Percentiles rank a stretch among this genome's conserved stretches.
These are phyloP conservation scores for Prosopis cineraria DNA, from an alignment of 306 rosid species.

Conservation along the genomic window DNA sequence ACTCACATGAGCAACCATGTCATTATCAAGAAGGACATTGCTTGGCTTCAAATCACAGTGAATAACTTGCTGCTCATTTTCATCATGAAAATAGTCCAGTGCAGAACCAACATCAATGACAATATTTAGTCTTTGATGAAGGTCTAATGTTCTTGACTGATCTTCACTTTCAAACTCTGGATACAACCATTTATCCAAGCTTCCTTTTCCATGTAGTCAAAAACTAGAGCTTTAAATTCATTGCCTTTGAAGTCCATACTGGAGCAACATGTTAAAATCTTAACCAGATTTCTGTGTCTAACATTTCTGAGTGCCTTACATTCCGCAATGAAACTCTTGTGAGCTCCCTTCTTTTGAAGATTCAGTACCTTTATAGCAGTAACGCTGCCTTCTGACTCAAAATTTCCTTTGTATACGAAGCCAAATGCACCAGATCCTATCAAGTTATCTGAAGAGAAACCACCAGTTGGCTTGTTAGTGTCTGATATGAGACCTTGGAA, in stretches of 20 bases:
- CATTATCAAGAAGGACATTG: constrained; percentile 2
- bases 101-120: not conserved
- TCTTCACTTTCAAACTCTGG: not conserved
- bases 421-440: constrained; percentile 18
- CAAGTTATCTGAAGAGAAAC: constrained; percentile 13
- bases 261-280: constrained; percentile 20
- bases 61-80: not conserved
- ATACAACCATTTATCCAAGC: constrained; percentile 19
- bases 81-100: constrained; percentile 7
- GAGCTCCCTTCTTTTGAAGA: constrained; percentile 24
- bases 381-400: not conserved
- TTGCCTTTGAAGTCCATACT: not conserved
- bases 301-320: constrained; percentile 11
- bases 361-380: constrained; percentile 22
- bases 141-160: not conserved
- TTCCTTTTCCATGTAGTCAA: constrained; percentile 20
- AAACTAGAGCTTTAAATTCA: constrained; percentile 32
- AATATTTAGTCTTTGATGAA: constrained; percentile 14
- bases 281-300: constrained; percentile 16
- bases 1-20: constrained; percentile 10
- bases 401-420: not conserved
- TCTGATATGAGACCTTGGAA: constrained; percentile 3
- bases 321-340: constrained; percentile 14
- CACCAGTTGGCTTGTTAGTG: not conserved
- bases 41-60: constrained; percentile 25